Percentiles rank a stretch among this genome's conserved stretches.
Conservation (phyloP, 257 asterid genomes). For the Parsonsia alboflavescens region DNA sequence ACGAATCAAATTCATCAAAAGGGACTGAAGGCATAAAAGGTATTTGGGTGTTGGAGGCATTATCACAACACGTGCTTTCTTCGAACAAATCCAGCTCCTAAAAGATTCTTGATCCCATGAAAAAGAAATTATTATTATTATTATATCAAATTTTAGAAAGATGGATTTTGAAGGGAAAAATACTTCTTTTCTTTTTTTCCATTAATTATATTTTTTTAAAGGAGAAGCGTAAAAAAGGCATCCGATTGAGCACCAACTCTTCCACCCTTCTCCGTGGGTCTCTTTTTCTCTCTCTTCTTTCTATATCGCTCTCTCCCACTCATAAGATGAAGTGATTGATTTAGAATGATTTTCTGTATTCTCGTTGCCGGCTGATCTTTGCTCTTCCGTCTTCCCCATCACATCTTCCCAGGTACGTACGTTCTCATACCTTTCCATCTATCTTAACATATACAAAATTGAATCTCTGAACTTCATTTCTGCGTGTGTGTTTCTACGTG, state of each 20-base stretch:
- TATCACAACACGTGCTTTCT: not conserved
- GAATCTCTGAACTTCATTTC: too few species aligned
- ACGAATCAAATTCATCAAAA: too few species aligned
- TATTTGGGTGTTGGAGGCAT: not conserved
- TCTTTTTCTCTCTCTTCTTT: constrained; percentile 12
- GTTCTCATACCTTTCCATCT: too few species aligned
- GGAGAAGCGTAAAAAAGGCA: constrained; percentile 26
- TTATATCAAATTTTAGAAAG: not conserved
- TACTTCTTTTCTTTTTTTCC: not conserved
- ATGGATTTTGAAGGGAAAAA: not conserved
- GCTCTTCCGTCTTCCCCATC: constrained; percentile 25
- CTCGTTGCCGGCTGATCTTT: constrained; percentile 22
- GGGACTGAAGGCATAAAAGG: too few species aligned
- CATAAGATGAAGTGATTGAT: constrained; percentile 8
- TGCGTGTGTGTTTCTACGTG: not conserved
- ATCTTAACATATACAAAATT: too few species aligned
- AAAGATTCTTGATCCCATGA: not conserved
- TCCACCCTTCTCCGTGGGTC: constrained; percentile 22
- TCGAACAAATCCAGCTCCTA: not conserved
- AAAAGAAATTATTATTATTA: not conserved
- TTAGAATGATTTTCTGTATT: constrained; percentile 14
- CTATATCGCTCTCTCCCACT: not conserved
- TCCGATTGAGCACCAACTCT: constrained; percentile 27
- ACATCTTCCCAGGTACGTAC: constrained; percentile 23
- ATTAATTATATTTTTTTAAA: not conserved